Conservation (phyloP, 2,329 filamentous ascomycete species). For the Phoma sp. region DNA sequence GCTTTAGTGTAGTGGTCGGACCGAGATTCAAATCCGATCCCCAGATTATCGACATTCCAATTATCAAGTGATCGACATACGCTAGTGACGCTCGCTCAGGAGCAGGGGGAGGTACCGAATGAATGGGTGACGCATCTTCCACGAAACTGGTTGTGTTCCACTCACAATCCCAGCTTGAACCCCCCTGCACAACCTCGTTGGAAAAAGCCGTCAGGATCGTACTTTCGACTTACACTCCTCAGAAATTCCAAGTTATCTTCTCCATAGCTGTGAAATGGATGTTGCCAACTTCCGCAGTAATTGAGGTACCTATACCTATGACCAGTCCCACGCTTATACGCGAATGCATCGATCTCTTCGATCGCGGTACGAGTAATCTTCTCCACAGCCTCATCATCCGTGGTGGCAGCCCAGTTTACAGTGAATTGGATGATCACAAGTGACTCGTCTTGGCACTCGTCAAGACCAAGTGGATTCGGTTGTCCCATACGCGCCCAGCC, state of each 20-base stretch:
- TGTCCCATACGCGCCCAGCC: conserved; percentile 26
- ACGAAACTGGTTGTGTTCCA: neutral
- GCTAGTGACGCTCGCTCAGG: neutral
- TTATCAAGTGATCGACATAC: neutral
- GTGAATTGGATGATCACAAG: conserved; percentile 47
- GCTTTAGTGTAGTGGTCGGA: neutral
- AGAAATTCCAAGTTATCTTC: conserved; percentile 36
- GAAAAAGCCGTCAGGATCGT: conserved; percentile 48
- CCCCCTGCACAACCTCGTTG: conserved; percentile 45
- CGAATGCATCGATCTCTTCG: conserved; percentile 44
- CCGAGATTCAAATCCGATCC: conserved; percentile 5
- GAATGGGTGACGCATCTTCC: neutral
- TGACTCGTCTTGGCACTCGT: conserved; percentile 25
- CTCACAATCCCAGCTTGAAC: conserved; percentile 40
- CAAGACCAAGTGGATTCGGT: conserved; percentile 22
- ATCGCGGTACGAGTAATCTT: conserved; percentile 33
- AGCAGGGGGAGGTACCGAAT: neutral
- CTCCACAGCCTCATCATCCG: conserved; percentile 40
- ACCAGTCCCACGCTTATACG: conserved; percentile 21
- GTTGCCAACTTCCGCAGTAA: conserved; percentile 50
- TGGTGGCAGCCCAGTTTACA: conserved; percentile 39
- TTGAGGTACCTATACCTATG: conserved; percentile 42
- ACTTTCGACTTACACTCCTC: conserved; percentile 38
- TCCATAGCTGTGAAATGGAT: conserved; percentile 45
- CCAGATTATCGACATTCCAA: too few relatives aligned